Base-by-base conservation (phyloP, 2,329 filamentous ascomycete species). In the Colletotrichum falcatum region DNA sequence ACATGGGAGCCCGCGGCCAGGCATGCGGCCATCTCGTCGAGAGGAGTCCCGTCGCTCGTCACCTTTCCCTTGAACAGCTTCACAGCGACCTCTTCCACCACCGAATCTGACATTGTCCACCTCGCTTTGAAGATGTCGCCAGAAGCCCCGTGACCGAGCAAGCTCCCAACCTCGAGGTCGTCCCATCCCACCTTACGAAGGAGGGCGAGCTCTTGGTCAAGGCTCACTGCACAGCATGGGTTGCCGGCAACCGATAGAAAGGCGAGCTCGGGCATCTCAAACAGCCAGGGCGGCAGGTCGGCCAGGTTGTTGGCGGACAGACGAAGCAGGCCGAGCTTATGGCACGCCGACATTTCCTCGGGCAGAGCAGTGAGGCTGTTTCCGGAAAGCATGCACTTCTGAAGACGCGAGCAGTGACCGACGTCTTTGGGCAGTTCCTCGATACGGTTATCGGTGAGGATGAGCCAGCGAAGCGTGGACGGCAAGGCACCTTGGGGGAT, bases 301-400 rank as follows among this genome's bases (percentile, higher is more conserved):
- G 70, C 62, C 55, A 86, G 72, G 6, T 74, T 72, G 74, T 87
- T 87, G 28, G 81, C 79, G 28, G 82, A 82, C 39, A 86, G 75
- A 30, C 84, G 79, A 49, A 86, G 75, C 42, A 86, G 75, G 7
- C 79, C 81, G 44, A 86, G 78, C 67, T 83, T 81, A 53, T 75
- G 77, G 77, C 84, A 86, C n/a, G 74, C 74, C 5, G 76, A 76
- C 83, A 87, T 84, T 61, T 81, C 78, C 20, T 74, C 74, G 2
- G 84, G 84, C 11, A 87, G 75, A 48, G 58, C 60, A 0, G 71
- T 74, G 30, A 86, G 77, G n/a, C 68, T 75, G 73, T 86, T 86
- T 18, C 83, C 84, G 1, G 84, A 80, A n/a, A 86, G 75, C 82
- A 85, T 83, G 73, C 84, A 85, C 74, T 85, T 85, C 72, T 86